Conservation (phyloP, 768 basidiomycete species). For the Gloeophyllum trabeum region DNA sequence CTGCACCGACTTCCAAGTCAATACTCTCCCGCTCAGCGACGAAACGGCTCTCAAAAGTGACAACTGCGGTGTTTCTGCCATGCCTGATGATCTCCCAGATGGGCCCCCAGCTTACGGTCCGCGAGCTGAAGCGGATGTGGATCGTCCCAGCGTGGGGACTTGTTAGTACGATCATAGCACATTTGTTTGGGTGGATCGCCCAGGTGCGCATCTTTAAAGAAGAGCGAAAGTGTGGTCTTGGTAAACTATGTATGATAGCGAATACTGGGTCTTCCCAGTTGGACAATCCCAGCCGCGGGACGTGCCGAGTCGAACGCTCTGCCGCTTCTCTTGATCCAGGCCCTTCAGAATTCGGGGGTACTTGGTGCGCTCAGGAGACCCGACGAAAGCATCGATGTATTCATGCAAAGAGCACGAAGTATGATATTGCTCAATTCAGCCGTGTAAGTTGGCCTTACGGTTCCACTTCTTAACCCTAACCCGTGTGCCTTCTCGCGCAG, state of each 20-base stretch:
- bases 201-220: too few relatives aligned
- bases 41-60: slow-evolving; percentile 13
- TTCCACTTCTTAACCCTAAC: too few relatives aligned
- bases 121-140: slow-evolving; percentile 11
- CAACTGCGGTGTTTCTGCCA: slow-evolving; percentile 17
- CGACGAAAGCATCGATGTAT: slow-evolving; percentile 6
- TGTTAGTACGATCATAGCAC: slow-evolving; percentile 13
- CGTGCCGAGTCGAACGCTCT: slow-evolving; percentile 18
- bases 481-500: too few relatives aligned
- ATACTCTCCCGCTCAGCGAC: slow-evolving; percentile 12
- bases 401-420: slow-evolving; percentile 13
- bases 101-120: slow-evolving; percentile 16
- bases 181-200: slow-evolving; percentile 15
- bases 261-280: slow-evolving; percentile 12
- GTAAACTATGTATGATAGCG: too few relatives aligned
- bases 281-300: slow-evolving; percentile 18
- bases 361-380: slow-evolving; percentile 10
- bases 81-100: slow-evolving; percentile 18
- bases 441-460: too few relatives aligned
- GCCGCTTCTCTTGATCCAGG: slow-evolving; percentile 16
- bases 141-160: slow-evolving; percentile 18
- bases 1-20: slow-evolving; percentile 10
- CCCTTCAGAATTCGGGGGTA: slow-evolving; percentile 13
- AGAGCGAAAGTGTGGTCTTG: too few relatives aligned
- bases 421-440: slow-evolving; percentile 17